Percentiles rank a stretch among this genome's conserved stretches.
phyloP scores from a whole-genome alignment of 1,284 basidiomycete species.

The Hypsizygus ulmarius region DNA sequence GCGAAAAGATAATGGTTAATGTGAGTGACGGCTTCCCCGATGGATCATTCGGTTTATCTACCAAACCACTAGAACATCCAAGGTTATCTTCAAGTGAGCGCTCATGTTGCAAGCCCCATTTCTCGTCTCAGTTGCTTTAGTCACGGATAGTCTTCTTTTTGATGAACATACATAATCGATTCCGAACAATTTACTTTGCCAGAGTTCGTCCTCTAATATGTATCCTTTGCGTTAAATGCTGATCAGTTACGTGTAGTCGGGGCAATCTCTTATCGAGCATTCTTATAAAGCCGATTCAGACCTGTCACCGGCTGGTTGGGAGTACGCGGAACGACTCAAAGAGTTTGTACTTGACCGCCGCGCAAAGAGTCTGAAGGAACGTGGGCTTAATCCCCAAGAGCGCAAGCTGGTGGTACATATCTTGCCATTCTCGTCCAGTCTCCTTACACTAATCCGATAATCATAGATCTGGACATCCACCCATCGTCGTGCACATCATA shows the following conservation, averaged over 20 bases:
- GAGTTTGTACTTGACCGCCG: constrained; percentile 82
- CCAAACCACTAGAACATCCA: constrained; percentile 66
- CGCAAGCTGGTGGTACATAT: constrained; percentile 71
- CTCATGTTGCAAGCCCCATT: neutral
- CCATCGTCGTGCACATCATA: constrained; percentile 88
- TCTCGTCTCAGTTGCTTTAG: constrained; percentile 37
- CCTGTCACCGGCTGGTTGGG: constrained; percentile 91
- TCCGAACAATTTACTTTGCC: constrained; percentile 91
- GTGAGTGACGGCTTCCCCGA: constrained; percentile 39
- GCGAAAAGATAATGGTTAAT: constrained; percentile 91
- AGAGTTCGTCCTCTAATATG: constrained; percentile 62
- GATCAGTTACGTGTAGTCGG: constrained; percentile 53
- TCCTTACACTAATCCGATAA: neutral
- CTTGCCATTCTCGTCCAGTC: neutral
- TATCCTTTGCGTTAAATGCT: neutral
- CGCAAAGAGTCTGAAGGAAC: constrained; percentile 64
- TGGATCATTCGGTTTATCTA: neutral
- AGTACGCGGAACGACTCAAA: constrained; percentile 86
- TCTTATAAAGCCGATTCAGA: constrained; percentile 99
- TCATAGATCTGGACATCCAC: constrained; percentile 95
- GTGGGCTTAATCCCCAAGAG: constrained; percentile 60
- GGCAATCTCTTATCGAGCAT: constrained; percentile 95
- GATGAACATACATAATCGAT: constrained; percentile 96
- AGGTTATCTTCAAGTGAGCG: constrained; percentile 74
- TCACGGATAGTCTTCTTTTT: constrained; percentile 94